Base-by-base conservation (phyloP, 78 protist genomes). In the Speleostelium caveatum region DNA sequence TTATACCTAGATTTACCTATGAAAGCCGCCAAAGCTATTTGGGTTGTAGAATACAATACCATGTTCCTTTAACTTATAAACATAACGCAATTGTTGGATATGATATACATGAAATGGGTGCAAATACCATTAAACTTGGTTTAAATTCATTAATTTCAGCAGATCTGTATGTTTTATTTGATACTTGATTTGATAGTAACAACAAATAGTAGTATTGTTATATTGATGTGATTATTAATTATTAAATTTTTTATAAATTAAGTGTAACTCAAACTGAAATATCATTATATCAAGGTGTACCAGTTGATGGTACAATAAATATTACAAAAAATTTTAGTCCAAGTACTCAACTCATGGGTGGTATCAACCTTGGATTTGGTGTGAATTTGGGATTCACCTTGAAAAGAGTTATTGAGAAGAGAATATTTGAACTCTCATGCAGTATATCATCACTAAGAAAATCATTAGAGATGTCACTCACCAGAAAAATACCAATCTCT, bases 401-500 rank as follows among this genome's bases (percentile, higher is more conserved):
- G 8, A 45, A 72, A 63, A 74, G 68, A 74, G 38, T 26, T 26
- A 68, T 74, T 24, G 66, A 74, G 58, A 74, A 74, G 33, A 74
- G 83, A 74, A 33, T 74, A 74, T 74, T 74, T 26, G 55, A 74
- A 12, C 21, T 74, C 12, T 12, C 66, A 16, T 1, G 53, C 22
- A 17, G 36, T 10, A 8, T 17, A 4, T 8, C 26, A 28, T 38
- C 2, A 24, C n/a, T n/a, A n/a, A 8, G 24, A 59, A 26, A 49
- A 14, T 35, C 28, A 14, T 22, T n/a, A n/a, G 32, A 61, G n/a
- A 55, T 71, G 14, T 22, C 26, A 16, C 28, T 83, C n/a, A 41
- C 79, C 19, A 83, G 91, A 62, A 51, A 59, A 38, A n/a, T 83
- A 12, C 91, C 91, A 30, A 60, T 83, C 7, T 67, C 80, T 7